These are phyloP conservation scores for Lolium rigidum DNA, from an alignment of 176 grass and related monocot species.

Conservation along the genomic window DNA sequence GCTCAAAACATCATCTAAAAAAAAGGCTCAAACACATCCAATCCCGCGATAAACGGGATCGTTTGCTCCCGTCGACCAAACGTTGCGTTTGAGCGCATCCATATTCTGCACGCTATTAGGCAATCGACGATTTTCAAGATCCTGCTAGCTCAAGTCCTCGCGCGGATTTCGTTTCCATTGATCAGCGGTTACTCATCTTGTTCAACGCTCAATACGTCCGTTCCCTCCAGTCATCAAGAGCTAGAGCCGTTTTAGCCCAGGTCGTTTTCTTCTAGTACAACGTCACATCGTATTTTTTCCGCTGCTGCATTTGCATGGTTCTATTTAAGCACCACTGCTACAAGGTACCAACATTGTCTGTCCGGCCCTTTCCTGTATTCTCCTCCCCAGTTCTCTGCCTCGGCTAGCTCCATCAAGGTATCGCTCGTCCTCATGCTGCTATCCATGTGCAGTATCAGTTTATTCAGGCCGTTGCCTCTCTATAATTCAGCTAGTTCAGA, in stretches of 20 bases:
- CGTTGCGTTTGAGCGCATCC: constrained; percentile 6
- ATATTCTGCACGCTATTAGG: constrained; percentile 1
- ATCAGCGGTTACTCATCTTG: background rate
- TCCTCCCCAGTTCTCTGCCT: background rate
- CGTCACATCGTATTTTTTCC: too few species aligned
- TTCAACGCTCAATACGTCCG: background rate
- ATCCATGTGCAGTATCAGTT: background rate
- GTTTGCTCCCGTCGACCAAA: background rate
- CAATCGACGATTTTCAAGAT: background rate
- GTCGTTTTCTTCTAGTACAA: too few species aligned
- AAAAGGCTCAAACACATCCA: too few species aligned
- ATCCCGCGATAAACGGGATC: too few species aligned
- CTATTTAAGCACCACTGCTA: constrained; percentile 3
- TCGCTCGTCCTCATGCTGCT: background rate
- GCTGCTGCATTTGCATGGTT: constrained; percentile 5
- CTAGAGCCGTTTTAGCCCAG: background rate
- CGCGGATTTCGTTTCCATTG: background rate
- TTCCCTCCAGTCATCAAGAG: background rate
- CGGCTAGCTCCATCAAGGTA: background rate
- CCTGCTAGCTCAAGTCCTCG: background rate
- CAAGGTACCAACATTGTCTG: background rate
- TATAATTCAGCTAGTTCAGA: background rate
- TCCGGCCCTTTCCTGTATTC: background rate
- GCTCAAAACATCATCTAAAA: too few species aligned
- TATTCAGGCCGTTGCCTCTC: background rate